Percentiles rank a stretch among this genome's conserved stretches.
phyloP scores from a whole-genome alignment of 2,329 filamentous ascomycete genomes.

The Calonectria pteridis region DNA sequence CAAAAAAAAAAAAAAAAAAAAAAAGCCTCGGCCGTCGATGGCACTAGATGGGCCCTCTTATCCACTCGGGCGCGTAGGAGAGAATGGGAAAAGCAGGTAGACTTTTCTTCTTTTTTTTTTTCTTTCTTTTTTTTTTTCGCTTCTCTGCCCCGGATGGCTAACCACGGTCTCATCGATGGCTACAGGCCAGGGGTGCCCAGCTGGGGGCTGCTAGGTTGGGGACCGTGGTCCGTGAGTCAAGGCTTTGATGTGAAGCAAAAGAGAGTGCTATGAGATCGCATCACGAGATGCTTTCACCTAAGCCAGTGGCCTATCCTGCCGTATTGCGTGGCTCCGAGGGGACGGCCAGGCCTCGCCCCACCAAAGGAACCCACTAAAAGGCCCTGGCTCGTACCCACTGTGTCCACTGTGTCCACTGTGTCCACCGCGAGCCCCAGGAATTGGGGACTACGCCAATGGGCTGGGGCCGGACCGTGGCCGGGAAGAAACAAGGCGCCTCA shows the following conservation, averaged over 20 bases:
- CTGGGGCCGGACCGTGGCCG: conserved; percentile 18
- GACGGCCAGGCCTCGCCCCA: conserved; percentile 7
- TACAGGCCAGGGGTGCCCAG: background rate
- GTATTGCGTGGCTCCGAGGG: conserved; percentile 13
- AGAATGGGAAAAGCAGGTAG: background rate
- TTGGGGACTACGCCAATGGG: conserved; percentile 8
- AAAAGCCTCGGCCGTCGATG: conserved; percentile 13
- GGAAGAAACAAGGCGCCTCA: conserved; percentile 4
- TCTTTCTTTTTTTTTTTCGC: background rate
- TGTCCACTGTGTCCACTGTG: conserved; percentile 16
- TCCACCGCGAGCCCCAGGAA: conserved; percentile 19
- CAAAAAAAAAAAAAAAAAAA: no score
- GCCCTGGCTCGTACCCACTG: conserved; percentile 3
- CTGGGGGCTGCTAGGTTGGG: background rate
- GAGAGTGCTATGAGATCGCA: conserved; percentile 27
- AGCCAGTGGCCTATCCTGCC: conserved; percentile 21
- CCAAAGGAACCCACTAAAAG: background rate
- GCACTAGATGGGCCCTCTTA: background rate
- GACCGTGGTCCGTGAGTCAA: conserved; percentile 10
- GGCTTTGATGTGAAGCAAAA: conserved; percentile 2
- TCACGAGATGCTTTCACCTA: conserved; percentile 47
- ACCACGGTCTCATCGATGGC: background rate
- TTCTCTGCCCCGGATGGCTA: background rate
- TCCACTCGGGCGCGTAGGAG: conserved; percentile 1
- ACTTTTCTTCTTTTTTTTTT: background rate